Base-by-base conservation (phyloP, 2,329 filamentous ascomycete species). In the Graphium sp. region DNA sequence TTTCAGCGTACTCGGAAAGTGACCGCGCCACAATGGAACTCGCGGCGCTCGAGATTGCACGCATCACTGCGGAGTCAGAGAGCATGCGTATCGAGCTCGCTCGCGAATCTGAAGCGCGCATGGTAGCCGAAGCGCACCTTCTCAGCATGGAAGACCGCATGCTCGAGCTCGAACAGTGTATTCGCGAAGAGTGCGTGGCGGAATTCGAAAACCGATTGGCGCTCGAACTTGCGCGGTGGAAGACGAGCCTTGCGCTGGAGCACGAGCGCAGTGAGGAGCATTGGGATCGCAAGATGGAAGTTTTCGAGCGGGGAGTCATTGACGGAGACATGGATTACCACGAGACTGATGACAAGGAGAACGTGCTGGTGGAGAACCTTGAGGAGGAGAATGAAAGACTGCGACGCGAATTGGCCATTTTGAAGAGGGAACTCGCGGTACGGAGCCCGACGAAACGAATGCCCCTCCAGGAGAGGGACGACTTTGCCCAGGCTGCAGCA, bases 101-200 rank as follows among this genome's bases (percentile, higher is more conserved):
- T 1, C 63, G 75, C 25, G 82, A 93, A 48, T 67, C 73, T 10
- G 67, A 78, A 24, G 65, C 69, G 1, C 67, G 84, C 3, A 55
- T 70, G 27, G 69, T 80, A 20, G 72, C 77, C 4, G 84, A 94
- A 44, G 65, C 74, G 2, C 75, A 75, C 37, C 66, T 87, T 36
- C 58, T 73, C 21, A 72, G 71, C 4, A 73, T 80, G 52, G 68
- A 81, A 24, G 72, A 81, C 15, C 51, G 64, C 5, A 56, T 73
- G 41, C 40, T 71, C 5, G 68, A 74, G 29, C 58, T 92, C 9
- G 89, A 98, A 47, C 74, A 80, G 40, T 75, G 77, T 5, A 70
- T 95, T 18, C 74, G 89, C 14, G 87, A 94, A 43, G 87, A 95
- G 39, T 87, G 85, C 41, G 85, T 74, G 39, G 62, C 58, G 3